Evolutionary conservation across 306 rosid species (phyloP).

Genomic region (Pyrus betulifolia): DNA sequence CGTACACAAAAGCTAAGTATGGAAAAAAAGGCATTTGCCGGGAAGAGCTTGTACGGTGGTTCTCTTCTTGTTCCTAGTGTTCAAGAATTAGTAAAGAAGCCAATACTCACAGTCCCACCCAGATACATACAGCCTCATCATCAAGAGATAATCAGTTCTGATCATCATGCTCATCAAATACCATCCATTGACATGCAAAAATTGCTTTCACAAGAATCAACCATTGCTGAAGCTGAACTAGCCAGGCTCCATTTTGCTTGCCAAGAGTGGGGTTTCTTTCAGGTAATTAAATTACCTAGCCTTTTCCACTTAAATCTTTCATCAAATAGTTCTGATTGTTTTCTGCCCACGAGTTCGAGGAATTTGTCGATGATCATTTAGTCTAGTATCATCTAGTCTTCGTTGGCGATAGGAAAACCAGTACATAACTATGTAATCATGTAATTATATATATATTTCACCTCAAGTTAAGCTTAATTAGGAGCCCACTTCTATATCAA

Average conservation of each 20-base stretch:
- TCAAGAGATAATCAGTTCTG: neutral
- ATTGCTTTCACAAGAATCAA: neutral
- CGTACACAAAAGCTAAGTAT: neutral
- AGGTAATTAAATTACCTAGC: slow-evolving; percentile 2
- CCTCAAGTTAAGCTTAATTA: too few species aligned
- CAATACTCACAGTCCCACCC: neutral
- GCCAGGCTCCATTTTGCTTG: slow-evolving; percentile 18
- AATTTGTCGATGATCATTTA: neutral
- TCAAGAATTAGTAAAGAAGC: slow-evolving; percentile 15
- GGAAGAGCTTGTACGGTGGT: neutral
- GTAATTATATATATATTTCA: too few species aligned
- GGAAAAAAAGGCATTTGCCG: neutral
- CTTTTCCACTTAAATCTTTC: neutral
- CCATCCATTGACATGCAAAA: slow-evolving; percentile 15
- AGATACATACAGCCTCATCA: slow-evolving; percentile 10
- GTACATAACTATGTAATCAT: too few species aligned
- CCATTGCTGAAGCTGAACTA: neutral
- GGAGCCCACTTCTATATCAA: too few species aligned
- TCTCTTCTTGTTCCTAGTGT: slow-evolving; percentile 16
- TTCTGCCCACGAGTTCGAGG: too few species aligned
- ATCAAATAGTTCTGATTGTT: too few species aligned
- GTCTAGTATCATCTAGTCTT: too few species aligned
- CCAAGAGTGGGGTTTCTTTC: slow-evolving; percentile 27
- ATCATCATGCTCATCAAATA: neutral
- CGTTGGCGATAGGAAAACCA: too few species aligned